phyloP scores from a whole-genome alignment of 2,329 filamentous ascomycete species.

The Septoria petroselini region DNA sequence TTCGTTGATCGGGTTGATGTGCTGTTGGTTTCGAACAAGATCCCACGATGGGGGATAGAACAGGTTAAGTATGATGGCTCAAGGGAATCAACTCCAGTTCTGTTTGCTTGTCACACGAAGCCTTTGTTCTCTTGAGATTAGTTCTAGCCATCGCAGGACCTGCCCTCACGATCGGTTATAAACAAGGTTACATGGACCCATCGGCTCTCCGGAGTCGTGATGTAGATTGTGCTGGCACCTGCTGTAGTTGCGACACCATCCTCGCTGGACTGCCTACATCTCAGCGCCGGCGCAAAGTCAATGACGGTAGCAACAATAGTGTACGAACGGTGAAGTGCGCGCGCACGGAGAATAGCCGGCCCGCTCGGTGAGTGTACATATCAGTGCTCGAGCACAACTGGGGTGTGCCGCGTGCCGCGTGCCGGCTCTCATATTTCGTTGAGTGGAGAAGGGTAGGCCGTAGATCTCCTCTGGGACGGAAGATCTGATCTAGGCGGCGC shows the following conservation, averaged over 20 bases:
- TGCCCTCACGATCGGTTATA: conserved; percentile 5
- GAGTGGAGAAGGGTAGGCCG: conserved; percentile 1
- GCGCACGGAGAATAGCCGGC: conserved; percentile 14
- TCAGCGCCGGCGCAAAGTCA: conserved; percentile 10
- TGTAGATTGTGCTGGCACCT: conserved; percentile 2
- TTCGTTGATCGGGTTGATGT: neutral
- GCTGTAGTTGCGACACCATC: conserved; percentile 19
- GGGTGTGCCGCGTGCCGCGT: too few species aligned
- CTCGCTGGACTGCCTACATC: conserved; percentile 10
- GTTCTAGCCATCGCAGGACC: conserved; percentile 1
- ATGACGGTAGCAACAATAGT: conserved; percentile 7
- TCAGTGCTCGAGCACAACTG: conserved; percentile 18
- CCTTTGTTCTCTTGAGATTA: conserved; percentile 4
- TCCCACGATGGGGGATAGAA: neutral
- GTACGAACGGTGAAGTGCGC: conserved; percentile 13
- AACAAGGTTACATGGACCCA: conserved; percentile 4
- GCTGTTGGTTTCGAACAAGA: too few species aligned
- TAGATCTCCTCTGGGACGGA: too few species aligned
- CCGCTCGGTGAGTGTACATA: conserved; percentile 6
- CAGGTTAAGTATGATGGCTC: neutral
- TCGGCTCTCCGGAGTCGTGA: conserved; percentile 1
- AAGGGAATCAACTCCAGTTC: neutral
- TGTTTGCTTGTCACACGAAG: conserved; percentile 2
- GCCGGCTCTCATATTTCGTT: conserved; percentile 7
- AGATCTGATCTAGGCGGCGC: too few species aligned